A percentile compares a stretch with the other conserved stretches of the same genome.
These are phyloP conservation scores for Fusarium keratoplasticum DNA, from an alignment of 2,329 filamentous ascomycete species.

Conservation along the genomic window DNA sequence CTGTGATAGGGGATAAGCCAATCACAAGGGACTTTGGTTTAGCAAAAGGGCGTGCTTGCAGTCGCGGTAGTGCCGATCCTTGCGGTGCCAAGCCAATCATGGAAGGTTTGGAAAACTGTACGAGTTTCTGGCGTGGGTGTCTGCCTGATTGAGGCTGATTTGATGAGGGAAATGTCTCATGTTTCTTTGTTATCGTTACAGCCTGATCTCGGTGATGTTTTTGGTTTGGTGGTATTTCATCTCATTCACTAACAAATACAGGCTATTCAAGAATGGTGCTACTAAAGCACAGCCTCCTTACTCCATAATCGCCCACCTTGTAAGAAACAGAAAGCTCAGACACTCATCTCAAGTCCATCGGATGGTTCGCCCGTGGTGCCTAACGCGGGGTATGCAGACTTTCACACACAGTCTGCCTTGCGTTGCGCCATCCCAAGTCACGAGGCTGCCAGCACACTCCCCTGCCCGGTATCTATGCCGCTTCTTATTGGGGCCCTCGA, in stretches of 20 bases:
- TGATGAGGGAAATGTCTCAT: neutral
- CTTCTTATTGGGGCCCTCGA: neutral
- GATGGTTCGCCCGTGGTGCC: neutral
- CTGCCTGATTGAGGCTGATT: conserved; percentile 16
- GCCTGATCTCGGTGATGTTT: neutral
- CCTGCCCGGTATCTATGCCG: neutral
- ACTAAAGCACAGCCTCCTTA: neutral
- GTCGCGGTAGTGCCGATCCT: neutral
- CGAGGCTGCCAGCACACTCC: neutral
- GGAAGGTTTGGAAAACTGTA: conserved; percentile 2
- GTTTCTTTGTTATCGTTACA: neutral
- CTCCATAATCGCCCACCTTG: neutral
- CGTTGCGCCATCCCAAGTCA: neutral
- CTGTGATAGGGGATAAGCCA: neutral
- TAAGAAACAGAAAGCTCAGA: neutral
- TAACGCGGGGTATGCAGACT: neutral
- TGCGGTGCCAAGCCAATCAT: conserved; percentile 1
- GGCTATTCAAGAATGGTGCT: neutral
- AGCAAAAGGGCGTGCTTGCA: neutral
- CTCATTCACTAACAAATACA: neutral
- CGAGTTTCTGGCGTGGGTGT: neutral
- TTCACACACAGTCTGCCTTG: neutral
- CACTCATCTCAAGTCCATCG: neutral
- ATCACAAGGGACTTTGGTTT: neutral
- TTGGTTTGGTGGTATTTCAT: neutral